Percentiles rank a stretch among this genome's conserved stretches.
These are phyloP conservation scores for Cerioporus squamosus DNA, from an alignment of 1,284 basidiomycete species.

Conservation along the genomic window DNA sequence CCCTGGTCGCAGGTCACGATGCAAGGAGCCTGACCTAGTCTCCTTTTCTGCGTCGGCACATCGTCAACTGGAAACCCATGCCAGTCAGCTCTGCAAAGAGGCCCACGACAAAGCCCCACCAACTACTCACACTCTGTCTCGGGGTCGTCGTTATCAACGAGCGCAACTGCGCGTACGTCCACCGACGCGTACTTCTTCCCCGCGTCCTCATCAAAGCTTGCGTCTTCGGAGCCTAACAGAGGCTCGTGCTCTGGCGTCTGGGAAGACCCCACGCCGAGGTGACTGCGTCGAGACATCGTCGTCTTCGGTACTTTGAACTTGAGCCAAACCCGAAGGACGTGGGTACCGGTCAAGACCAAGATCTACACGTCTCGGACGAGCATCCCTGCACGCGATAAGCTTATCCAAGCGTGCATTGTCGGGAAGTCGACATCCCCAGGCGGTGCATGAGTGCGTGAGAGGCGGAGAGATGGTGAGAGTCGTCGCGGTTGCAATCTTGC, in stretches of 20 bases:
- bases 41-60: constrained; percentile 21
- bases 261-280: constrained; percentile 1
- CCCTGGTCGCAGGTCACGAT: no score
- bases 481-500: constrained; percentile 13
- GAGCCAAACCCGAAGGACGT: no score
- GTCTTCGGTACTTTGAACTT: no score
- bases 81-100: background rate
- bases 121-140: background rate
- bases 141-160: constrained; percentile 6
- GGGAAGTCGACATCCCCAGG: no score
- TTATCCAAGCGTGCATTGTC: no score
- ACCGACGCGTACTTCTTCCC: constrained; percentile 17
- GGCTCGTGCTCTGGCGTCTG: constrained; percentile 14
- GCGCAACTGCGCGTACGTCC: constrained; percentile 4
- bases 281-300: background rate
- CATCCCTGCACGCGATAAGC: background rate
- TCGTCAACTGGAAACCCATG: constrained; percentile 9
- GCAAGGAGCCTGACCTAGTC: constrained; percentile 22
- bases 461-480: background rate
- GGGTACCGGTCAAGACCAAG: no score
- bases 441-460: background rate
- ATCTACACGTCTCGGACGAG: no score
- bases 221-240: background rate
- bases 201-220: background rate
- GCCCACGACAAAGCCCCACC: background rate